phyloP scores from a whole-genome alignment of 352 stramenopile genomes.

The Phytophthora constricta region DNA sequence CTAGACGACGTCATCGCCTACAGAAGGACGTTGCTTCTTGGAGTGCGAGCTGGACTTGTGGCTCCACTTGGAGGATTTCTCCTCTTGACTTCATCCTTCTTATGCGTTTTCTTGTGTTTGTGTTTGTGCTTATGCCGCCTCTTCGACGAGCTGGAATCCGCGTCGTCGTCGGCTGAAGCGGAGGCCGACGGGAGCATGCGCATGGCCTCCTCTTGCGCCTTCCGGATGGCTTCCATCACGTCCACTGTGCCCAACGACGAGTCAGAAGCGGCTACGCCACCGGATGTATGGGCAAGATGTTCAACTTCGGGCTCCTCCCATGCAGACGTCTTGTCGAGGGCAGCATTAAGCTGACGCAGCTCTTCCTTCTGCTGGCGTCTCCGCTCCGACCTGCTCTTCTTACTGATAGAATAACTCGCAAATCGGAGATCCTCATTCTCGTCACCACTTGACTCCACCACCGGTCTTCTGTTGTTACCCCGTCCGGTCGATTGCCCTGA shows the following conservation, averaged over 20 bases:
- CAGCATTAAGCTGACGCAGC: conserved; percentile 38
- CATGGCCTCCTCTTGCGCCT: conserved; percentile 69
- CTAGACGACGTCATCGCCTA: conserved; percentile 26
- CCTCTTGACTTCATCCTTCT: conserved; percentile 22
- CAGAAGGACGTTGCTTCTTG: conserved; percentile 21
- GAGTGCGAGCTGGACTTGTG: conserved; percentile 36
- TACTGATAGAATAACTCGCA: conserved; percentile 53
- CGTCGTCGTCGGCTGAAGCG: background rate
- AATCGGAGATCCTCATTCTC: conserved; percentile 50
- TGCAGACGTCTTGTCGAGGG: conserved; percentile 24
- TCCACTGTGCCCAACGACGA: conserved; percentile 44
- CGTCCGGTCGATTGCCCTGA: conserved; percentile 1
- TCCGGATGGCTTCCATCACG: conserved; percentile 73
- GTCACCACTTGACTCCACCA: conserved; percentile 42
- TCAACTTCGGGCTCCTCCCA: conserved; percentile 9
- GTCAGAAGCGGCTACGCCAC: conserved; percentile 5
- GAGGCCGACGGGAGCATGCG: conserved; percentile 53
- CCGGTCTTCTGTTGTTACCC: background rate
- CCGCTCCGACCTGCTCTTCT: conserved; percentile 44
- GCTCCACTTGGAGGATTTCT: conserved; percentile 32
- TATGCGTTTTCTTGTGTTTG: conserved; percentile 42
- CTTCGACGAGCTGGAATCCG: conserved; percentile 20
- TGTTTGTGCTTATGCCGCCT: conserved; percentile 38
- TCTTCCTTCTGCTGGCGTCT: conserved; percentile 58
- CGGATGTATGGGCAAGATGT: conserved; percentile 4